Percentiles rank a stretch among this genome's conserved stretches.
Conservation (phyloP, 768 basidiomycete genomes). For the Lyophyllum shimeji region DNA sequence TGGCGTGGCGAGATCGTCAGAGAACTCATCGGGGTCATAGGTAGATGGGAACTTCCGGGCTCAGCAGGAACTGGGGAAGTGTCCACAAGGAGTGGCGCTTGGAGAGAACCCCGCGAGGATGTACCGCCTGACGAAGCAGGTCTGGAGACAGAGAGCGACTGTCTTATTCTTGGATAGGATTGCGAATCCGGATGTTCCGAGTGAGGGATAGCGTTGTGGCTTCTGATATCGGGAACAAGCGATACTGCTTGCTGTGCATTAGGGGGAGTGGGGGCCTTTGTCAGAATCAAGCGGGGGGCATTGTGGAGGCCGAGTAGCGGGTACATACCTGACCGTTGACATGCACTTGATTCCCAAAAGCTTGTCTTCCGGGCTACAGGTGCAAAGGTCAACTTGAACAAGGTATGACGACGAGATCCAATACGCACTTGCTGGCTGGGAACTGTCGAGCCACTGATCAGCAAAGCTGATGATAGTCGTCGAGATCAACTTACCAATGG, state of each 20-base stretch:
- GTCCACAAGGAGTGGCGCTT: constrained; percentile 5
- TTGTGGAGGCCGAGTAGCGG: background rate
- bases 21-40: constrained; percentile 9
- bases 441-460: background rate
- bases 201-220: background rate
- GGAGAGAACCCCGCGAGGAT: constrained; percentile 1
- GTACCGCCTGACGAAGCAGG: background rate
- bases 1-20: constrained; percentile 1
- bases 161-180: background rate
- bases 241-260: background rate
- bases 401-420: background rate
- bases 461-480: background rate
- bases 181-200: background rate
- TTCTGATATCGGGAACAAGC: background rate
- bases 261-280: background rate
- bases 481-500: background rate
- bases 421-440: constrained; percentile 1
- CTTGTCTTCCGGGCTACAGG: background rate
- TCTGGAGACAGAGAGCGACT: background rate
- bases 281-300: background rate
- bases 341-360: background rate
- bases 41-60: background rate
- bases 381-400: background rate
- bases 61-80: background rate
- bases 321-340: background rate